These are phyloP conservation scores for Phytopythium oedochilum DNA, from an alignment of 352 stramenopile species.

Conservation along the genomic window DNA sequence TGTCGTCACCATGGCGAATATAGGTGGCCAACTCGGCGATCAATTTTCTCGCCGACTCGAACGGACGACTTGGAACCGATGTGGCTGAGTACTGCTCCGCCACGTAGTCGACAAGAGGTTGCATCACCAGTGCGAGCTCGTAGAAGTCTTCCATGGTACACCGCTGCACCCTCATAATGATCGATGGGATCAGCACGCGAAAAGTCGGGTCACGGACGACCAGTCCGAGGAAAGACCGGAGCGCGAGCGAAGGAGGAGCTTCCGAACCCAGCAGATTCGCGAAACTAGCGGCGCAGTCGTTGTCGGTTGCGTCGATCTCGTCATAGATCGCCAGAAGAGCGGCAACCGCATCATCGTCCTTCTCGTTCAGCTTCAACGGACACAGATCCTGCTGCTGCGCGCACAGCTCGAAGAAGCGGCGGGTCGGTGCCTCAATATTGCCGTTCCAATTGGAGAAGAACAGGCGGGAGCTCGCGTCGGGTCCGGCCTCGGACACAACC, in stretches of 20 bases:
- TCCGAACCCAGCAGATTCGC: constrained; percentile 1
- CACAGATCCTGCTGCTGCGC: constrained; percentile 12
- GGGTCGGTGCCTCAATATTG: constrained; percentile 18
- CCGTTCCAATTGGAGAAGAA: constrained; percentile 31
- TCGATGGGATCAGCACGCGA: constrained; percentile 23
- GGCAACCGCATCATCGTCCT: constrained; percentile 13
- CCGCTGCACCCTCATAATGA: constrained; percentile 25
- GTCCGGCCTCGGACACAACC: constrained; percentile 22
- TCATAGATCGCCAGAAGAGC: constrained; percentile 26
- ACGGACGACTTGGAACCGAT: background rate
- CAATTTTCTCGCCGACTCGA: background rate
- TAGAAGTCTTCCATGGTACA: constrained; percentile 28
- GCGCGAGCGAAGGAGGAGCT: constrained; percentile 9
- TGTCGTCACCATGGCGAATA: background rate
- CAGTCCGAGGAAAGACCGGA: constrained; percentile 30
- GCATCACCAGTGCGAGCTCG: constrained; percentile 21
- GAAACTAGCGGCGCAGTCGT: constrained; percentile 14
- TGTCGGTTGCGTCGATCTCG: constrained; percentile 19
- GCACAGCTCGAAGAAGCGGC: constrained; percentile 24
- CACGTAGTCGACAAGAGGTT: constrained; percentile 8
- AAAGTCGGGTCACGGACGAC: constrained; percentile 21
- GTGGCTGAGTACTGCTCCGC: background rate
- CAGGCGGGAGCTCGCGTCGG: constrained; percentile 10
- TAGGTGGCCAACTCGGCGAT: background rate
- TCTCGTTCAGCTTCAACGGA: constrained; percentile 15